phyloP scores from a whole-genome alignment of 2,329 filamentous ascomycete species.

The Exophiala oligosperma region DNA sequence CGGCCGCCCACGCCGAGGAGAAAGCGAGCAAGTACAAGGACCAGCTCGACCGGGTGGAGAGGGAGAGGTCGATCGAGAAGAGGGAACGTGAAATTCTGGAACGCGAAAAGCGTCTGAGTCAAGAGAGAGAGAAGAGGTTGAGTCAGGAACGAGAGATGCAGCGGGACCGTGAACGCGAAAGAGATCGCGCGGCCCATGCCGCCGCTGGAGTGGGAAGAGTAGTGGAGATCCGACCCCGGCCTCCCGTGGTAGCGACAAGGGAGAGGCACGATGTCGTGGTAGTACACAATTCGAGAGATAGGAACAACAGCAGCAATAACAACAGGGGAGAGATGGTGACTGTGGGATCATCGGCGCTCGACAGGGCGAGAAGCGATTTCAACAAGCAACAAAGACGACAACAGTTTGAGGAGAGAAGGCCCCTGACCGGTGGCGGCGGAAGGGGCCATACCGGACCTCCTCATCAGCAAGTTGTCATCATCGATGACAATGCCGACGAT shows the following conservation, averaged over 20 bases:
- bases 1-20: slow-evolving; percentile 10
- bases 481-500: background rate
- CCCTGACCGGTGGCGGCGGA: background rate
- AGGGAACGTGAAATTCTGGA: slow-evolving; percentile 15
- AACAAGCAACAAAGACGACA: background rate
- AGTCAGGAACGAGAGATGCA: background rate
- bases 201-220: background rate
- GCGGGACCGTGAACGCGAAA: background rate
- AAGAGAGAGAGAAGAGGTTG: slow-evolving; percentile 5
- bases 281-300: slow-evolving; percentile 12
- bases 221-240: slow-evolving; percentile 8
- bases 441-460: background rate
- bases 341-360: slow-evolving; percentile 13
- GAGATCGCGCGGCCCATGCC: background rate
- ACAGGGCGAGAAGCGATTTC: slow-evolving; percentile 22
- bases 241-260: background rate
- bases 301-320: background rate
- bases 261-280: slow-evolving; percentile 20
- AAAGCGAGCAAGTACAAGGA: slow-evolving; percentile 10
- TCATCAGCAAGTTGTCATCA: background rate
- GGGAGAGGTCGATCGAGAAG: slow-evolving; percentile 15
- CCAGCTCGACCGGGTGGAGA: slow-evolving; percentile 18
- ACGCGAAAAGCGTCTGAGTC: slow-evolving; percentile 8
- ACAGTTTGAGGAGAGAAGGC: background rate
- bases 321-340: background rate